Evolutionary conservation across 2,329 filamentous ascomycete genomes (phyloP).

Genomic region (Penicillium sp.): DNA sequence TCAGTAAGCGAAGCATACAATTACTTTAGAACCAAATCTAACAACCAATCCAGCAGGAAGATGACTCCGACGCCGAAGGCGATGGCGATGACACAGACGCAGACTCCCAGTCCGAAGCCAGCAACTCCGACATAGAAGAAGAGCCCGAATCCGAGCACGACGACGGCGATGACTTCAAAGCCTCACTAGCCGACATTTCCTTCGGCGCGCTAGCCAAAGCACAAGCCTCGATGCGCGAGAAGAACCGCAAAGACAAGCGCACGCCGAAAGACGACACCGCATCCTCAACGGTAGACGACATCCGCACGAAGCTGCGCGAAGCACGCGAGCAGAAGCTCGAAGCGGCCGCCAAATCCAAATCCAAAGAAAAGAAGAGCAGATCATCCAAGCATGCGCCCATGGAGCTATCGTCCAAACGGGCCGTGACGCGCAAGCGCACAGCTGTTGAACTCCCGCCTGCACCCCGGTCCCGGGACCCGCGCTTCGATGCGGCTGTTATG

Average conservation of each 20-base stretch:
- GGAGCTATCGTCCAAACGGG: slow-evolving; percentile 70
- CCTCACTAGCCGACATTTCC: slow-evolving; percentile 55
- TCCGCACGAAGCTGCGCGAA: slow-evolving; percentile 35
- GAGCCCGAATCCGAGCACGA: slow-evolving; percentile 21
- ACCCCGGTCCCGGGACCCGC: slow-evolving; percentile 69
- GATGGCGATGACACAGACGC: slow-evolving; percentile 10
- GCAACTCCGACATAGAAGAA: slow-evolving; percentile 28
- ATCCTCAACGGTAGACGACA: slow-evolving; percentile 28
- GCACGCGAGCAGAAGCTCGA: slow-evolving; percentile 28
- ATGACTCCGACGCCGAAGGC: slow-evolving; percentile 3
- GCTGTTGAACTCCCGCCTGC: slow-evolving; percentile 51
- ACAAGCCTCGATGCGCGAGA: slow-evolving; percentile 56
- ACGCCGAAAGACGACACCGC: slow-evolving; percentile 14
- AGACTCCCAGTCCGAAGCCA: slow-evolving; percentile 35
- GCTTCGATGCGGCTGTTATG: slow-evolving; percentile 63
- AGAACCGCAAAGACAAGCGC: slow-evolving; percentile 24
- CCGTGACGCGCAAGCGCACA: slow-evolving; percentile 70
- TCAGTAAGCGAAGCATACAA: slow-evolving; percentile 10
- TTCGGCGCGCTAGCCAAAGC: slow-evolving; percentile 87
- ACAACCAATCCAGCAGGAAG: background rate
- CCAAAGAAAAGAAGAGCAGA: slow-evolving; percentile 36
- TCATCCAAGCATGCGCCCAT: slow-evolving; percentile 82
- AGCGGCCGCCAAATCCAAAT: slow-evolving; percentile 14
- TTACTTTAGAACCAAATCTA: background rate
- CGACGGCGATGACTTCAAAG: slow-evolving; percentile 28